Evolutionary conservation across 2,329 filamentous ascomycete species (phyloP).

Genomic region (Chaetomium olivaceum): DNA sequence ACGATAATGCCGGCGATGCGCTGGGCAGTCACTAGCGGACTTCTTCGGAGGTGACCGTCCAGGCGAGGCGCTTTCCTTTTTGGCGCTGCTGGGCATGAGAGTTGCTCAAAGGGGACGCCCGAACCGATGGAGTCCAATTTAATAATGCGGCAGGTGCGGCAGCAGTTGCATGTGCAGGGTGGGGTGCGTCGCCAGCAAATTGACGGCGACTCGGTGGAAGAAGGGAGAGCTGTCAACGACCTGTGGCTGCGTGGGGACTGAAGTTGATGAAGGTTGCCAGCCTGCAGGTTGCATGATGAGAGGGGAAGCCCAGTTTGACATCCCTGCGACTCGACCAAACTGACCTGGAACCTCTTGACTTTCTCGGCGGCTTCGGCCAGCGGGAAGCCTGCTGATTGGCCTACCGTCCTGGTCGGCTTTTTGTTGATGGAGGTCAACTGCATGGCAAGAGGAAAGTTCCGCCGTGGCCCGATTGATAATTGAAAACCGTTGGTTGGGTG

Average conservation of each 20-base stretch:
- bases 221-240: background rate
- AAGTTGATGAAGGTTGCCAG: background rate
- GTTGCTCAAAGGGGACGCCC: conserved; percentile 1
- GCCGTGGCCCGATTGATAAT: background rate
- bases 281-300: conserved; percentile 3
- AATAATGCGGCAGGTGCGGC: conserved; percentile 30
- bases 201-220: background rate
- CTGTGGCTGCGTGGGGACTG: background rate
- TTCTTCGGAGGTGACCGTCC: background rate
- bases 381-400: conserved; percentile 29
- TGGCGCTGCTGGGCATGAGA: conserved; percentile 7
- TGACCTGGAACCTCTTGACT: background rate
- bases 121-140: conserved; percentile 18
- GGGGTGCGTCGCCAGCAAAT: conserved; percentile 21
- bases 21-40: conserved; percentile 9
- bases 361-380: conserved; percentile 12
- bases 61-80: conserved; percentile 16
- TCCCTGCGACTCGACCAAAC: conserved; percentile 5
- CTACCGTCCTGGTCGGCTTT: background rate
- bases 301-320: conserved; percentile 2
- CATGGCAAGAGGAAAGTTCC: background rate
- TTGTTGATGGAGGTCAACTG: background rate
- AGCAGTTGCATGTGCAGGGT: conserved; percentile 21
- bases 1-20: background rate
- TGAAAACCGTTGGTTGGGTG: background rate